These are phyloP conservation scores for Phaseolus coccineus DNA, from an alignment of 331 rosid genomes.

Conservation along the genomic window DNA sequence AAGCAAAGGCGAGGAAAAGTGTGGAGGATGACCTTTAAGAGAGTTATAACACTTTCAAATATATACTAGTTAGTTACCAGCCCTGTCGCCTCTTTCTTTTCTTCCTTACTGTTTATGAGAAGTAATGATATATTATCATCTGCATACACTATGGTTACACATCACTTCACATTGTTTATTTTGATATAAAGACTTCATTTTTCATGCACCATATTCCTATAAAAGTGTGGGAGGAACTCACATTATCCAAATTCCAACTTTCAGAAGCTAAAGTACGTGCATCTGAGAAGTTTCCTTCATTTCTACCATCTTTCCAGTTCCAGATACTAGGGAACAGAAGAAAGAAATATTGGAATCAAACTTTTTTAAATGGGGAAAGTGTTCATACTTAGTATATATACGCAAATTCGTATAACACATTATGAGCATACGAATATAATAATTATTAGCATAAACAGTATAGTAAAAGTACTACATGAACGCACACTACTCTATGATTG, in stretches of 20 bases:
- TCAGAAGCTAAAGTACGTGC: conserved; percentile 82
- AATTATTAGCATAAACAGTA: neutral
- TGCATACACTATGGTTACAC: neutral
- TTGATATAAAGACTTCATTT: neutral
- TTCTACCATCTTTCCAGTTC: conserved; percentile 82
- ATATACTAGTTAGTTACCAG: neutral
- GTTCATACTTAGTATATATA: conserved; percentile 6
- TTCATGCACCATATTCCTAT: neutral
- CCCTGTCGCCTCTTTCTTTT: neutral
- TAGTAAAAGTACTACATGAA: neutral
- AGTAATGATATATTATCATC: conserved; percentile 19
- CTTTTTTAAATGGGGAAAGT: neutral
- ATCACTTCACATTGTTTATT: neutral
- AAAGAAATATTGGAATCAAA: conserved; percentile 39
- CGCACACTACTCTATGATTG: neutral
- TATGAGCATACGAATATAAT: neutral
- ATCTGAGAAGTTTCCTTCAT: conserved; percentile 70
- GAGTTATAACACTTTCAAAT: neutral
- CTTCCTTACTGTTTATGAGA: neutral
- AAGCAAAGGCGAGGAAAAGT: conserved; percentile 28
- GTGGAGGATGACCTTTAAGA: conserved; percentile 11
- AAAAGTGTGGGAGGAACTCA: conserved; percentile 50
- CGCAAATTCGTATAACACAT: conserved; percentile 20
- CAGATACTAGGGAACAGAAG: conserved; percentile 63
- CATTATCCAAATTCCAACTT: conserved; percentile 70